These are phyloP conservation scores for Ceratobasidium papillatum DNA, from an alignment of 1,284 basidiomycete species.

Conservation along the genomic window DNA sequence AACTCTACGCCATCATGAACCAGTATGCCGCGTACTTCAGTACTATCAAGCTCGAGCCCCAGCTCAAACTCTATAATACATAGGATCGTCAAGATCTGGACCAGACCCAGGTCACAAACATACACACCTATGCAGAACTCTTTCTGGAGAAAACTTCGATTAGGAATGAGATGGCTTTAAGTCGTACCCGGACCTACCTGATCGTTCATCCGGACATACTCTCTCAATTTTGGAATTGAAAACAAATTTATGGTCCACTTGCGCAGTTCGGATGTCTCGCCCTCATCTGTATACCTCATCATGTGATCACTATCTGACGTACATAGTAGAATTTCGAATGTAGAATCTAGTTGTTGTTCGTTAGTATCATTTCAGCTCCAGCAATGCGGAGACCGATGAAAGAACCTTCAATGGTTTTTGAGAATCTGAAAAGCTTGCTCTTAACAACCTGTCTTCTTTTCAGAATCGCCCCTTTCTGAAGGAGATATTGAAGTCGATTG, in stretches of 20 bases:
- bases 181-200: neutral
- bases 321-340: constrained; percentile 79
- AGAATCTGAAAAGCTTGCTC: constrained; percentile 67
- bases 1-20: constrained; percentile 75
- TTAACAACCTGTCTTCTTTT: constrained; percentile 83
- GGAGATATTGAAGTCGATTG: constrained; percentile 82
- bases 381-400: neutral
- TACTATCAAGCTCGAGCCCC: constrained; percentile 76
- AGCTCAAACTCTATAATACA: constrained; percentile 71
- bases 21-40: constrained; percentile 75
- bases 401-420: constrained; percentile 44
- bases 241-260: constrained; percentile 86
- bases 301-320: constrained; percentile 75
- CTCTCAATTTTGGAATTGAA: constrained; percentile 76
- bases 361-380: constrained; percentile 3
- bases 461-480: constrained; percentile 79
- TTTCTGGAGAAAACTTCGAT: neutral
- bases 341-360: constrained; percentile 61
- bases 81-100: too few relatives aligned
- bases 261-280: constrained; percentile 76
- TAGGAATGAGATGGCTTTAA: neutral
- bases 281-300: constrained; percentile 84
- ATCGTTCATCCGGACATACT: constrained; percentile 57
- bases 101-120: neutral
- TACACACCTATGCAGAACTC: constrained; percentile 80